Evolutionary conservation across 495 filamentous ascomycete genomes (phyloP), one percentile per base, ranked within the genome.

Genomic region (Penicillium salamii): DNA sequence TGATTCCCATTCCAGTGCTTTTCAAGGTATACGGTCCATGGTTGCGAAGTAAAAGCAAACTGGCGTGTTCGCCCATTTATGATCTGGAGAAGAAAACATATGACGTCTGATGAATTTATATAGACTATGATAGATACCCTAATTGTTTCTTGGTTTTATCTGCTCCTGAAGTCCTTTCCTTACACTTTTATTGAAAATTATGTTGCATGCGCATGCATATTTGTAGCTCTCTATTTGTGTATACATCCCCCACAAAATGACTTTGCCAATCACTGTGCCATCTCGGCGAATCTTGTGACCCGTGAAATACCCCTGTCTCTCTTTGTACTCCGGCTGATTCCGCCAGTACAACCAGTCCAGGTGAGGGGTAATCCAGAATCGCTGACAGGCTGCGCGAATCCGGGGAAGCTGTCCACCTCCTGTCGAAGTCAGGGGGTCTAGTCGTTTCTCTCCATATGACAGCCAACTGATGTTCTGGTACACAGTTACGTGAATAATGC

Each of bases 1-100:
- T 92, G 47, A 79, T 90, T 12, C 89, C 88, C 0, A 88, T 93
- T 46, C 89, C 89, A 13, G 52, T 70, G 8, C 21, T 60, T 14
- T 73, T 73, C 40, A 42, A 60, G 21, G 18, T 62, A 1, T 72
- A 61, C 37, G 67, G 67, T 1, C 44, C 53, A 14, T 58, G 62
- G 33, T 38, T 74, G 35, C 59, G 70, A 18, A 42, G 14, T 17
- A 62, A 42, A 55, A 71, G 65, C 44, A 55, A 53, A 33, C 44
- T 71, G 46, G 66, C 66, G 15, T 53, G 43, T 23, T 41, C 37
- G 19, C 36, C 50, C 1, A 20, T 48, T 33, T 41, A 42, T 23
- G 50, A 48, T 41, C 31, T 41, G 15, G 43, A 48, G 26, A 24
- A 34, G 18, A 53, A 53, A 21, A 12, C 35, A 2, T 48, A 47